These are phyloP conservation scores for Protomyces inouyei DNA, from an alignment of 1,139 yeast genomes.

Conservation along the genomic window DNA sequence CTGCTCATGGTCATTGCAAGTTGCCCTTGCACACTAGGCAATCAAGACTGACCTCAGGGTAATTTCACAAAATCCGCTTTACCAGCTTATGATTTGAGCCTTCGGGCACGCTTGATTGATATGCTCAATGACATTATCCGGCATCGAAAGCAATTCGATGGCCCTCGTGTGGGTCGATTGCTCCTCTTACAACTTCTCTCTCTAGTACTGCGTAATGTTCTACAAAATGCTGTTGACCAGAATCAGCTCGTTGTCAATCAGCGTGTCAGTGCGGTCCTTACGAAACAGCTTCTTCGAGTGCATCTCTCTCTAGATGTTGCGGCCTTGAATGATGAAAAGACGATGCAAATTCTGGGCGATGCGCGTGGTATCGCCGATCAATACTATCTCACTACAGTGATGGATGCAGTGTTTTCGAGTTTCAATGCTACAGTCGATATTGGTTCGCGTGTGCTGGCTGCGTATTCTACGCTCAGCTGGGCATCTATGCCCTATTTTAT, in stretches of 20 bases:
- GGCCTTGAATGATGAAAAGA: neutral
- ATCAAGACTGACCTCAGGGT: neutral
- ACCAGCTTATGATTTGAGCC: slow-evolving; percentile 17
- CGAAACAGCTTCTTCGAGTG: slow-evolving; percentile 1
- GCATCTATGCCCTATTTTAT: slow-evolving; percentile 10
- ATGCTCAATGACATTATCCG: slow-evolving; percentile 6
- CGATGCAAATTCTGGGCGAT: neutral
- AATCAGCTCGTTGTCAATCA: slow-evolving; percentile 8
- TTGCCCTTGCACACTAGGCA: neutral
- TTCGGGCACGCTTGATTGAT: slow-evolving; percentile 12
- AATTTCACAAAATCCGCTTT: slow-evolving; percentile 9
- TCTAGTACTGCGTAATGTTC: neutral
- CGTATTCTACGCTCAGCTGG: slow-evolving; percentile 3
- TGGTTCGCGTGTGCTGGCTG: slow-evolving; percentile 4
- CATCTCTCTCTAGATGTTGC: slow-evolving; percentile 12
- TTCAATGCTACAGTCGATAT: slow-evolving; percentile 5
- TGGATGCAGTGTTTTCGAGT: neutral
- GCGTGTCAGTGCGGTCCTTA: slow-evolving; percentile 1
- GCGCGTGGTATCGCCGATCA: slow-evolving; percentile 7
- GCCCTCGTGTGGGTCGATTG: neutral
- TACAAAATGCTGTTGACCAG: neutral
- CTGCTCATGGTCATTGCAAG: slow-evolving; percentile 9
- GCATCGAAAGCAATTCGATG: neutral
- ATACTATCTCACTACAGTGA: neutral
- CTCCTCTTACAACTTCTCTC: slow-evolving; percentile 4